A percentile compares a stretch with the other conserved stretches of the same genome.
Conservation (phyloP, 805 yeast species). For the Priceomyces haplophilus region DNA sequence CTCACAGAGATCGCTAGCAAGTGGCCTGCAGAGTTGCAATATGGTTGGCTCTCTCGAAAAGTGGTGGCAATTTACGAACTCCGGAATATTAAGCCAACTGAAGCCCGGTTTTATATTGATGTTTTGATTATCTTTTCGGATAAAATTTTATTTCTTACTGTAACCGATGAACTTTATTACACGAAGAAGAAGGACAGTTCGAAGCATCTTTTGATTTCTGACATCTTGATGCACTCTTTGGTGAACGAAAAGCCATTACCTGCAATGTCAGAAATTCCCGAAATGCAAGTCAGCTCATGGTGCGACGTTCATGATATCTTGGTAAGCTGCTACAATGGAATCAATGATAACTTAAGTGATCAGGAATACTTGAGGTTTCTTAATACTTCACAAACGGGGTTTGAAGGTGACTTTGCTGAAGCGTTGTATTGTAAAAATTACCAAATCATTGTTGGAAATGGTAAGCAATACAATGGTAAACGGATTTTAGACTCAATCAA, state of each 20-base stretch:
- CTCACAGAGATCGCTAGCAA: conserved; percentile 77
- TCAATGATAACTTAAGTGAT: conserved; percentile 1
- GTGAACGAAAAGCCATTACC: conserved; percentile 78
- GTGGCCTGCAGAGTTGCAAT: conserved; percentile 86
- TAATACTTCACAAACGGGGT: conserved; percentile 23
- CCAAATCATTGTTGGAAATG: conserved; percentile 16
- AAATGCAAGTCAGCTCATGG: conserved; percentile 67
- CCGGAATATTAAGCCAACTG: conserved; percentile 20
- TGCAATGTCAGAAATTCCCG: conserved; percentile 51
- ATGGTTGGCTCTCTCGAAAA: conserved; percentile 83
- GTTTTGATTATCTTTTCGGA: conserved; percentile 81
- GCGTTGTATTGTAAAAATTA: conserved; percentile 23
- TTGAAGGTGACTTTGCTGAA: conserved; percentile 17
- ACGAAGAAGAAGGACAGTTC: conserved; percentile 12
- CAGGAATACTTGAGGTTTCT: conserved; percentile 27
- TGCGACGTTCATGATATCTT: conserved; percentile 55
- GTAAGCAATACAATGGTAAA: conserved; percentile 15
- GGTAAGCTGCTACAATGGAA: conserved; percentile 43
- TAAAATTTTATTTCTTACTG: conserved; percentile 60
- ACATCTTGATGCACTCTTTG: conserved; percentile 84
- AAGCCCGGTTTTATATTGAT: conserved; percentile 27
- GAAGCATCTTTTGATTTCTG: conserved; percentile 63
- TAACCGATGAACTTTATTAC: conserved; percentile 45
- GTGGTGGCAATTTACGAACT: conserved; percentile 71
- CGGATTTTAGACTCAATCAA: conserved; percentile 56